phyloP scores from a whole-genome alignment of 257 asterid species.

The Solanum paucissectum region DNA sequence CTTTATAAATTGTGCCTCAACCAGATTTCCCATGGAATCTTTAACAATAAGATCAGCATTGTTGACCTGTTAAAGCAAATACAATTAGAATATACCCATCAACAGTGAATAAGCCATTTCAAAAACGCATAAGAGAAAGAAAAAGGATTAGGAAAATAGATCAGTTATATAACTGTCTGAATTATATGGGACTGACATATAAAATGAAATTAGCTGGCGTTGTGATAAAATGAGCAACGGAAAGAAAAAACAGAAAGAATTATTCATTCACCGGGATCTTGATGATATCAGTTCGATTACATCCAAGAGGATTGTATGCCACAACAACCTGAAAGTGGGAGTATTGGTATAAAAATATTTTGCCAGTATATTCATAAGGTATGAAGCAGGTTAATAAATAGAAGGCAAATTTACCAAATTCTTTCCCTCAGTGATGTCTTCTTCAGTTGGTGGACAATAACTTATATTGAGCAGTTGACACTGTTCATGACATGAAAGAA shows the following conservation, averaged over 20 bases:
- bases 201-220: neutral
- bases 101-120: neutral
- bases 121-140: neutral
- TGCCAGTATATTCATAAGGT: neutral
- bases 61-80: slow-evolving; percentile 39
- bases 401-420: slow-evolving; percentile 45
- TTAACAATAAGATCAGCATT: slow-evolving; percentile 44
- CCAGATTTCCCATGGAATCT: slow-evolving; percentile 42
- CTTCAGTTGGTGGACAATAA: slow-evolving; percentile 73
- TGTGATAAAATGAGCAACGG: neutral
- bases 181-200: neutral
- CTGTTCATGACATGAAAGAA: slow-evolving; percentile 25
- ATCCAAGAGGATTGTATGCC: slow-evolving; percentile 76
- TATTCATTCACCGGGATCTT: slow-evolving; percentile 55
- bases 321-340: slow-evolving; percentile 46
- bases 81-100: neutral
- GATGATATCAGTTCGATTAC: slow-evolving; percentile 61
- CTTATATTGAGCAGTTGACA: slow-evolving; percentile 76
- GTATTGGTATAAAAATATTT: neutral
- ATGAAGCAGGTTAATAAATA: slow-evolving; percentile 1
- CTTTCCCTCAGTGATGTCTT: slow-evolving; percentile 46
- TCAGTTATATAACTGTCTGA: neutral
- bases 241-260: neutral
- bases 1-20: slow-evolving; percentile 51
- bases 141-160: neutral